A percentile compares a stretch with the other conserved stretches of the same genome.
Evolutionary conservation across 805 yeast genomes (phyloP).

Genomic region (Saturnispora halmiae): DNA sequence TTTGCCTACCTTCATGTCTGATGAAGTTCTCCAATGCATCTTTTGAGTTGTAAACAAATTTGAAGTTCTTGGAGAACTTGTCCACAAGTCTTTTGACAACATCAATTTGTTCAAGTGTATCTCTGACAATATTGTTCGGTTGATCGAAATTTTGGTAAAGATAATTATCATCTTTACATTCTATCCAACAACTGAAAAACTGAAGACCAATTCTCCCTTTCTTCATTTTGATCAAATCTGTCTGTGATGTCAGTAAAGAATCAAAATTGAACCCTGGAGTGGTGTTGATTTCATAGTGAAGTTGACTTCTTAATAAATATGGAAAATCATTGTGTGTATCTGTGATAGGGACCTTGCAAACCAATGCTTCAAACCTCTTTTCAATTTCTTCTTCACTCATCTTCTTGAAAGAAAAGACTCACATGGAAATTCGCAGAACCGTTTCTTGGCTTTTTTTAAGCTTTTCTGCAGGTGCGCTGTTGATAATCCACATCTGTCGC

Average conservation of each 20-base stretch:
- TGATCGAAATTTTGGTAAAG: slow-evolving; percentile 37
- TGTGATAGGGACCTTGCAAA: slow-evolving; percentile 30
- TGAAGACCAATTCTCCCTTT: slow-evolving; percentile 41
- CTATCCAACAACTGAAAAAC: slow-evolving; percentile 42
- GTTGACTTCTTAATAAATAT: slow-evolving; percentile 35
- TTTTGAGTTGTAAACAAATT: slow-evolving; percentile 33
- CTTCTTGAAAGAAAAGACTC: background rate
- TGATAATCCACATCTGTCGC: too few species aligned
- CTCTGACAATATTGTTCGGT: slow-evolving; percentile 38
- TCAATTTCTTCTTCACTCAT: slow-evolving; percentile 15
- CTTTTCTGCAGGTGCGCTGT: too few species aligned
- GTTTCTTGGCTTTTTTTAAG: background rate
- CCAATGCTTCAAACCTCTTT: slow-evolving; percentile 15
- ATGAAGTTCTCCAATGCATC: slow-evolving; percentile 33
- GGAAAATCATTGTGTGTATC: slow-evolving; percentile 51
- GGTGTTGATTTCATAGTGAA: slow-evolving; percentile 29
- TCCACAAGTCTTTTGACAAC: slow-evolving; percentile 37
- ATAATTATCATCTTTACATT: slow-evolving; percentile 34
- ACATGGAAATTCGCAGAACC: background rate
- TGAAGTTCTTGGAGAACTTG: slow-evolving; percentile 32
- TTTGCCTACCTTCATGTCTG: slow-evolving; percentile 22
- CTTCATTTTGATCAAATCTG: slow-evolving; percentile 35
- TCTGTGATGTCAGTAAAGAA: slow-evolving; percentile 33
- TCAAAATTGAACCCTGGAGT: slow-evolving; percentile 28
- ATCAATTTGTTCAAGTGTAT: slow-evolving; percentile 47